Evolutionary conservation across 176 grass and related monocot genomes (phyloP).

Genomic region (Cocos nucifera): DNA sequence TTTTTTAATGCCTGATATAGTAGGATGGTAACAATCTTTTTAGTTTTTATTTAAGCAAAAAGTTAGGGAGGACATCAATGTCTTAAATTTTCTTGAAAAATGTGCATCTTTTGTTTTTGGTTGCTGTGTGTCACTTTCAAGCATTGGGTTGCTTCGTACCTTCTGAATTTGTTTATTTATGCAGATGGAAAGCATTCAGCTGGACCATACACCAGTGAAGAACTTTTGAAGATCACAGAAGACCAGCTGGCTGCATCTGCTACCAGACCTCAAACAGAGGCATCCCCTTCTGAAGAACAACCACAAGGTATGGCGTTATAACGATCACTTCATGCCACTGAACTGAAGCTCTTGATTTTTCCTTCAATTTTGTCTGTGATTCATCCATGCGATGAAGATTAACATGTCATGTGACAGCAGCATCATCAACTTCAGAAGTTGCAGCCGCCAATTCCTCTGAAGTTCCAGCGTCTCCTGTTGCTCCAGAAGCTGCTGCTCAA

Average conservation of each 20-base stretch:
- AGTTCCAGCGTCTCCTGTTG: slow-evolving; percentile 5
- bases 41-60: not conserved
- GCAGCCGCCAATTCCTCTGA: slow-evolving; percentile 6
- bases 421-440: slow-evolving; percentile 23
- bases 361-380: not conserved
- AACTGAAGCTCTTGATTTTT: not conserved
- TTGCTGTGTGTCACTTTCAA: no score
- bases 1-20: slow-evolving; percentile 1
- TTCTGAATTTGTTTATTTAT: not conserved
- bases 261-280: slow-evolving; percentile 27
- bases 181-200: slow-evolving; percentile 58
- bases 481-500: slow-evolving; percentile 15
- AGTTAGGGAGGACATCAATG: not conserved
- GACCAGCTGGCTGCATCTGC: slow-evolving; percentile 61
- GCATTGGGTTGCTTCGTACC: no score
- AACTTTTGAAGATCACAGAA: slow-evolving; percentile 81
- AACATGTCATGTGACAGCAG: slow-evolving; percentile 13
- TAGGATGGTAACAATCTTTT: not conserved
- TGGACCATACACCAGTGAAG: slow-evolving; percentile 55
- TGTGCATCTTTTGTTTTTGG: no score
- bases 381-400: not conserved
- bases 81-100: no score
- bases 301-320: slow-evolving; percentile 36
- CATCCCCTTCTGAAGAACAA: slow-evolving; percentile 20
- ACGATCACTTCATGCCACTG: not conserved